Evolutionary conservation across 768 basidiomycete species (phyloP).

Genomic region (Neoboletus subvelutipes): DNA sequence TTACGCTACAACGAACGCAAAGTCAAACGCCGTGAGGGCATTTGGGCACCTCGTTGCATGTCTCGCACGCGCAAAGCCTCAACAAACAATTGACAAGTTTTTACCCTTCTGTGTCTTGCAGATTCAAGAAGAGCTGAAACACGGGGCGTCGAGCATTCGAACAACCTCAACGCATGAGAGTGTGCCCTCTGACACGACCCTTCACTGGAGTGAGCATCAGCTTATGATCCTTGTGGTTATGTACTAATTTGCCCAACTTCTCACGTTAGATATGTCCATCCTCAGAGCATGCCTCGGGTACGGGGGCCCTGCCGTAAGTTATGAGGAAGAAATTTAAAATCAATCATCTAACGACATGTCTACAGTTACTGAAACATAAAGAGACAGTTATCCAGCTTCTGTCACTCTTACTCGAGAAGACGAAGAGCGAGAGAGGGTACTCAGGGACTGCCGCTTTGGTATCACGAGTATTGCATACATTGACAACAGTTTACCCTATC

Average conservation of each 20-base stretch:
- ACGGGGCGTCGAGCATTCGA: constrained; percentile 84
- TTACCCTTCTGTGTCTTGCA: constrained; percentile 72
- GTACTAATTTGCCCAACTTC: constrained; percentile 1
- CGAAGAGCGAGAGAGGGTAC: constrained; percentile 88
- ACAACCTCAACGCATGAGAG: constrained; percentile 75
- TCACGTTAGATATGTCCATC: constrained; percentile 66
- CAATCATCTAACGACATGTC: constrained; percentile 2
- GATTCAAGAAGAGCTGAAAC: constrained; percentile 82
- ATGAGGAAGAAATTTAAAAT: background rate
- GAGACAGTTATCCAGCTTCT: constrained; percentile 62
- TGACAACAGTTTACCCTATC: constrained; percentile 72
- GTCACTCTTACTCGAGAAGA: constrained; percentile 67
- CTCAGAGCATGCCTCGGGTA: constrained; percentile 80
- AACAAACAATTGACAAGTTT: constrained; percentile 76
- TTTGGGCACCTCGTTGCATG: constrained; percentile 87
- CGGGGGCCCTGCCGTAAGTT: constrained; percentile 59
- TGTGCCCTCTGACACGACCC: constrained; percentile 79
- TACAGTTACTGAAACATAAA: constrained; percentile 71
- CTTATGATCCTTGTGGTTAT: background rate
- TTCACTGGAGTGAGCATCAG: constrained; percentile 81
- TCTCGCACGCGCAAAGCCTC: constrained; percentile 75
- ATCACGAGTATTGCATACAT: constrained; percentile 68
- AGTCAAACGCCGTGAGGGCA: constrained; percentile 87
- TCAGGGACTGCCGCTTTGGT: constrained; percentile 76
- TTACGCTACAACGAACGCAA: constrained; percentile 86